Conservation (phyloP, 2,329 filamentous ascomycete genomes). For the Colletotrichum aenigma region DNA sequence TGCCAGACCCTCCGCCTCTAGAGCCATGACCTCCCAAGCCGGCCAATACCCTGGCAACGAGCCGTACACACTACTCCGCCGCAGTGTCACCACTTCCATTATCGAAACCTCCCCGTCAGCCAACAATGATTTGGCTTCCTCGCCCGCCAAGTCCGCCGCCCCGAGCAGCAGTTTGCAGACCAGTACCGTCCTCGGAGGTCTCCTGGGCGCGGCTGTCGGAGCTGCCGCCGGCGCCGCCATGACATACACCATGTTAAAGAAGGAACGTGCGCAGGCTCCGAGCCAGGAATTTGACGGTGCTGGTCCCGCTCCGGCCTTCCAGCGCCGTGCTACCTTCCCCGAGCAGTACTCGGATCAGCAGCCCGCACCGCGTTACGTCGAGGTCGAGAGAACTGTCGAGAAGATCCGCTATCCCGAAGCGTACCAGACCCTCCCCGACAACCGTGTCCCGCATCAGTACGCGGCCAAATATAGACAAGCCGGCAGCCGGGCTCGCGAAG, state of each 20-base stretch:
- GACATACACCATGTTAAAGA: slow-evolving; percentile 74
- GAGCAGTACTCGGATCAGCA: slow-evolving; percentile 33
- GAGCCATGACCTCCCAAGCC: slow-evolving; percentile 24
- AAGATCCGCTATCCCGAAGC: slow-evolving; percentile 41
- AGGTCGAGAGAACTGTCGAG: slow-evolving; percentile 40
- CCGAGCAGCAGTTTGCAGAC: slow-evolving; percentile 43
- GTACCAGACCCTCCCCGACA: slow-evolving; percentile 30
- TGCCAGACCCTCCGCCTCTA: background rate
- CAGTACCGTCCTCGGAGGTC: slow-evolving; percentile 73
- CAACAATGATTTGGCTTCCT: background rate
- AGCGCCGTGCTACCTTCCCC: slow-evolving; percentile 51
- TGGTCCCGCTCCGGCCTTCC: slow-evolving; percentile 34
- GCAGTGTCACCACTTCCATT: slow-evolving; percentile 39
- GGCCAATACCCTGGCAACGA: slow-evolving; percentile 23
- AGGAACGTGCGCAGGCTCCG: slow-evolving; percentile 49
- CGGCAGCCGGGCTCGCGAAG: slow-evolving; percentile 32
- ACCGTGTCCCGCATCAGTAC: slow-evolving; percentile 39
- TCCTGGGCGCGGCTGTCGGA: slow-evolving; percentile 80
- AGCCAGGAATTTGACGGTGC: slow-evolving; percentile 42
- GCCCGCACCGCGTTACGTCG: slow-evolving; percentile 36
- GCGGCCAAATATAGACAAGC: slow-evolving; percentile 39
- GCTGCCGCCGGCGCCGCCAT: slow-evolving; percentile 67
- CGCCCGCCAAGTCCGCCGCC: slow-evolving; percentile 28
- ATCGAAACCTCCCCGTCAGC: slow-evolving; percentile 24
- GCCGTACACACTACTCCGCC: slow-evolving; percentile 30